These are phyloP conservation scores for Penstemon barbatus DNA, from an alignment of 257 asterid species.

Conservation along the genomic window DNA sequence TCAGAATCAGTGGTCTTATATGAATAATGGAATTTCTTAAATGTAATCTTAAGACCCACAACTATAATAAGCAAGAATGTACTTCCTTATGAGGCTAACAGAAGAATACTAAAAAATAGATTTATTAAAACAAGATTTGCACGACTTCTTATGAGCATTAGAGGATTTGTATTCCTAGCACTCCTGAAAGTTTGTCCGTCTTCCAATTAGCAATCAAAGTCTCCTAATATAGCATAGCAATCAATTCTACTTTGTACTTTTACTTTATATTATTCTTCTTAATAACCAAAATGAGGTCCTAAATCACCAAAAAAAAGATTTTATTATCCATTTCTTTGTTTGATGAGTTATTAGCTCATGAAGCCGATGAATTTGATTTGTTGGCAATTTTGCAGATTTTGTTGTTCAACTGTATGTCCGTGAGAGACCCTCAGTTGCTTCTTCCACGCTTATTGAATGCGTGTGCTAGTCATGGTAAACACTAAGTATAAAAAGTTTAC, in stretches of 20 bases:
- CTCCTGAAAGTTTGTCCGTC: slow-evolving; percentile 7
- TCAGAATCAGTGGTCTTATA: background rate
- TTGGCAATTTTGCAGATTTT: slow-evolving; percentile 66
- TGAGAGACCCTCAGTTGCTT: slow-evolving; percentile 90
- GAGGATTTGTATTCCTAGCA: slow-evolving; percentile 17
- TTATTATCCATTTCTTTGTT: background rate
- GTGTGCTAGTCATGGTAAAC: slow-evolving; percentile 81
- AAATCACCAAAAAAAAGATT: no score
- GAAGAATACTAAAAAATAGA: background rate
- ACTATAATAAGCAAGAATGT: background rate
- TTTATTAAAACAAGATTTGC: background rate
- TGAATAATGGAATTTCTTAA: background rate
- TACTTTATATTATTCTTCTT: background rate
- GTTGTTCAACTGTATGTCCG: slow-evolving; percentile 96
- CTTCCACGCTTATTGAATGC: slow-evolving; percentile 77
- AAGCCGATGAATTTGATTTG: slow-evolving; percentile 28
- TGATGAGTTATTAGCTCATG: slow-evolving; percentile 15
- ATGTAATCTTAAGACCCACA: background rate
- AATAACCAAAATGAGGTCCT: no score
- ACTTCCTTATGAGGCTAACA: background rate
- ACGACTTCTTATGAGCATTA: background rate
- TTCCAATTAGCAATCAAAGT: background rate
- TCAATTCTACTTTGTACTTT: background rate
- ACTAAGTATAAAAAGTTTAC: slow-evolving; percentile 23
- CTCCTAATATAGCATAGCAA: background rate